Evolutionary conservation across 2,329 filamentous ascomycete genomes (phyloP), one percentile per base, ranked within the genome.

Genomic region (Cadophora luteo-olivacea): DNA sequence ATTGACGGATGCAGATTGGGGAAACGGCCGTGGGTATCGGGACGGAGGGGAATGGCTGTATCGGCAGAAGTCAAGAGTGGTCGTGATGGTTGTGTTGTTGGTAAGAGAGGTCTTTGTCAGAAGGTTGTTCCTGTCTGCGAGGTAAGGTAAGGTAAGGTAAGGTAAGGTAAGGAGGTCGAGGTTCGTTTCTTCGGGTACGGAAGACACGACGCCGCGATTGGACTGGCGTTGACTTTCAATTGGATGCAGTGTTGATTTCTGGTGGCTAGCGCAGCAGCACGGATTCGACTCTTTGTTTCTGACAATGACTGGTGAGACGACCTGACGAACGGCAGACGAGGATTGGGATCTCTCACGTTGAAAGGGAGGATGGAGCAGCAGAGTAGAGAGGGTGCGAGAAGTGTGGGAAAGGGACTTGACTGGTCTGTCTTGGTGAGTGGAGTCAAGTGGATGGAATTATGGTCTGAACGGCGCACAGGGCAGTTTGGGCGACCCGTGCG

Each of bases 1-100:
- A 29, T 32, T 7, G 41, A 49, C 9, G 36, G 41, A 29, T 33
- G 48, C 24, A 58, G 25, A 5, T 29, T 16, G 63, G 25, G 38
- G 49, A 45, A 60, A 58, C 33, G 54, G 61, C 48, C 45, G 49
- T 48, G 16, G 63, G 25, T 48, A 60, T 60, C 22, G 48, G 32
- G 61, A 22, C 11, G 45, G 29, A 22, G 24, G 29, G 24, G 11
- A 7, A 49, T 22, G 45, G 6, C 22, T 49, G 55, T 36, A 22
- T 61, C 24, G 64, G 58, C 65, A 62, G 65, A 49, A 58, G 25
- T 60, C 38, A 36, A 38, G 51, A 64, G 24, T 29, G 29, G 29
- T 51, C 36, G 38, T 52, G 48, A 54, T 67, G 41, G 61, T 45
- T 24, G 36, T 41, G 48, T 33, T 22, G 57, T 33, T 22, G 57